Base-by-base conservation (phyloP, 306 rosid genomes). In the Vigna trinervia region DNA sequence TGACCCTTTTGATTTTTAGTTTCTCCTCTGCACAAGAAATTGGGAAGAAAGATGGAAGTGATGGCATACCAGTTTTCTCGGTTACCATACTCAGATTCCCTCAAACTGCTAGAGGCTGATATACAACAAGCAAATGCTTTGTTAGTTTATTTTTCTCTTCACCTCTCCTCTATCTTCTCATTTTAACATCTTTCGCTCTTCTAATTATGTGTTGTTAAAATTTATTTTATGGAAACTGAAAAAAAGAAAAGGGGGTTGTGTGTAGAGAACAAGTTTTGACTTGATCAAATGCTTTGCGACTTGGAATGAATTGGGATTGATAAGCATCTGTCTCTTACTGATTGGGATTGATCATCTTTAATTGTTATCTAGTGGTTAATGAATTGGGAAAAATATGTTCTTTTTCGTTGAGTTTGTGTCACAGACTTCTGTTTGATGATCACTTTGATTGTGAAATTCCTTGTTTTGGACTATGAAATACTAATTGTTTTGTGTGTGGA, bases 101-200 rank as follows among this genome's bases (percentile, higher is more conserved):
- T 95, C 82, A 81, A 88, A 83, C 75, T 86, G 51, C 84, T 95
- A 41, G 97, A 95, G 82, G 97, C 95, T 76, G 99, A 95, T 90
- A 88, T 95, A 36, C 97, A 90, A 73, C 93, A 90, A 53, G 99
- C 99, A 17, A 95, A 95, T 89, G 87, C 96, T 84, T 76, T 95
- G 99, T 95, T 19, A 84, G 93, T 87, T 83, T 52, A 54, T 8
- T 28, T 26, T n/a, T 15, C 11, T 10, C 45, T 43, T 11, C 4
- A 11, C 12, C 13, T 10, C 48, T 43, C 60, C 32, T 47, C 12
- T 77, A n/a, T 80, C 65, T 69, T 1, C 20, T 77, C 34, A 17
- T 22, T 19, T 56, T 20, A 22, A 20, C 64, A 23, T 53, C 28
- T 76, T 30, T 30, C 4, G 34, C 5, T 53, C 28, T 76, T 23